Conservation (phyloP, 2,329 filamentous ascomycete genomes). For the Cladosporium halotolerans region DNA sequence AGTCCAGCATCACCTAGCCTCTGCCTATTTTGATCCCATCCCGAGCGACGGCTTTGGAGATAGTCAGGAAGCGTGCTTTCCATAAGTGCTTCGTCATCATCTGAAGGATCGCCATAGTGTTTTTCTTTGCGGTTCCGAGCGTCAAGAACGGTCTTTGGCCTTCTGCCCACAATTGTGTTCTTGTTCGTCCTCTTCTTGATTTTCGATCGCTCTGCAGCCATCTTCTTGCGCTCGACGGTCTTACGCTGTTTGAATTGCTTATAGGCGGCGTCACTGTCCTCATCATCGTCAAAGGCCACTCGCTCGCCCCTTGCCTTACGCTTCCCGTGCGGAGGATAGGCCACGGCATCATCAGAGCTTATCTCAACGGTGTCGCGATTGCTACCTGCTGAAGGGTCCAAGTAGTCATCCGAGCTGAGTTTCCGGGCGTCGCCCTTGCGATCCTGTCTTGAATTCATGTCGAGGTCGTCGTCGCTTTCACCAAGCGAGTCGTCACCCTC, state of each 20-base stretch:
- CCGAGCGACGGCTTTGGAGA: slow-evolving; percentile 58
- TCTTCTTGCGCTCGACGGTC: slow-evolving; percentile 47
- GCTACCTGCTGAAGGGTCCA: slow-evolving; percentile 10
- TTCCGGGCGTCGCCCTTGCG: slow-evolving; percentile 1
- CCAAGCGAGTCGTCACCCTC: slow-evolving; percentile 17
- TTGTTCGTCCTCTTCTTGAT: slow-evolving; percentile 39
- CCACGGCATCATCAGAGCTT: slow-evolving; percentile 15
- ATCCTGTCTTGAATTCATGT: slow-evolving; percentile 8
- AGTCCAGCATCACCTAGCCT: slow-evolving; percentile 61
- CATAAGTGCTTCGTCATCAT: slow-evolving; percentile 50
- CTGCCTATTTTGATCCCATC: slow-evolving; percentile 60
- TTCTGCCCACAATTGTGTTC: slow-evolving; percentile 34
- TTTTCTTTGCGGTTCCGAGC: slow-evolving; percentile 13
- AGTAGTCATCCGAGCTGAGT: slow-evolving; percentile 19
- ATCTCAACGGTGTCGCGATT: slow-evolving; percentile 11
- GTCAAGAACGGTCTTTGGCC: slow-evolving; percentile 14
- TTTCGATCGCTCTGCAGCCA: slow-evolving; percentile 42
- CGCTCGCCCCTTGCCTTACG: slow-evolving; percentile 15
- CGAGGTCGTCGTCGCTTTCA: slow-evolving; percentile 14
- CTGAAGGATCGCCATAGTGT: slow-evolving; percentile 30
- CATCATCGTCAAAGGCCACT: slow-evolving; percentile 43
- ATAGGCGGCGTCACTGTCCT: slow-evolving; percentile 51
- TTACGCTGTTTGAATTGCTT: slow-evolving; percentile 58
- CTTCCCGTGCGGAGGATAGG: not conserved
- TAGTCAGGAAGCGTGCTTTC: slow-evolving; percentile 65